phyloP scores from a whole-genome alignment of 2,329 filamentous ascomycete species.

The Helicocarpus griseus region DNA sequence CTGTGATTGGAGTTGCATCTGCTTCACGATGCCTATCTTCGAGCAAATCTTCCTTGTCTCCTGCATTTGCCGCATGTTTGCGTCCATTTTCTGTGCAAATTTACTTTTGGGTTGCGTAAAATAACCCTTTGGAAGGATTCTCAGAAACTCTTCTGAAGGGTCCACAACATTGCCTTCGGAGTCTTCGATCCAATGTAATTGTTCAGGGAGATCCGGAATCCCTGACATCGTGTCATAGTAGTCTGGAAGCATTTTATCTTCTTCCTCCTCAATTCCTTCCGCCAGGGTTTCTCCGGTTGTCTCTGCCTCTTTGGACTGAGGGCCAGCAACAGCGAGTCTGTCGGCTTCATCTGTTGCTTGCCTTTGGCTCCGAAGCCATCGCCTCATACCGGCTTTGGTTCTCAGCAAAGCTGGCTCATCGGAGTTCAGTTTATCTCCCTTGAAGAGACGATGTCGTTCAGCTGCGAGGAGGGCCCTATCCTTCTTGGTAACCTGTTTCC shows the following conservation, averaged over 20 bases:
- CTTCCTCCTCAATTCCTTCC: constrained; percentile 86
- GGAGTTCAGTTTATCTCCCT: constrained; percentile 68
- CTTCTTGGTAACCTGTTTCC: constrained; percentile 98
- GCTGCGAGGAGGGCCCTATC: constrained; percentile 79
- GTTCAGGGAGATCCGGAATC: constrained; percentile 72
- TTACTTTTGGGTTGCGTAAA: constrained; percentile 68
- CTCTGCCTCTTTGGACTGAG: constrained; percentile 37
- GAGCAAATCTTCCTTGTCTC: constrained; percentile 92
- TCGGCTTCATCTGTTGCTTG: constrained; percentile 49
- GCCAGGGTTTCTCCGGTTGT: constrained; percentile 67
- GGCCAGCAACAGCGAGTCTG: constrained; percentile 31
- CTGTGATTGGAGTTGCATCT: constrained; percentile 98
- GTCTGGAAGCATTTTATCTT: constrained; percentile 76
- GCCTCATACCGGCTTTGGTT: constrained; percentile 78
- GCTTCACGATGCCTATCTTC: constrained; percentile 96
- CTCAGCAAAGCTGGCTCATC: constrained; percentile 83
- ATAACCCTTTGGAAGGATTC: constrained; percentile 61
- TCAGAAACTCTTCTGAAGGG: constrained; percentile 74
- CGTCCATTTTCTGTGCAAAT: constrained; percentile 70
- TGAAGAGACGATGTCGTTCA: constrained; percentile 77
- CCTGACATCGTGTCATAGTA: constrained; percentile 85
- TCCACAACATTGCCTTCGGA: constrained; percentile 81
- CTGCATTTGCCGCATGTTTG: constrained; percentile 90
- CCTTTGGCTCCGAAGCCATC: constrained; percentile 72
- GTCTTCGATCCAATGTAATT: constrained; percentile 81